A percentile compares a stretch with the other conserved stretches of the same genome.
Evolutionary conservation across 1,284 basidiomycete species (phyloP).

Genomic region (Boletus subluridellus): DNA sequence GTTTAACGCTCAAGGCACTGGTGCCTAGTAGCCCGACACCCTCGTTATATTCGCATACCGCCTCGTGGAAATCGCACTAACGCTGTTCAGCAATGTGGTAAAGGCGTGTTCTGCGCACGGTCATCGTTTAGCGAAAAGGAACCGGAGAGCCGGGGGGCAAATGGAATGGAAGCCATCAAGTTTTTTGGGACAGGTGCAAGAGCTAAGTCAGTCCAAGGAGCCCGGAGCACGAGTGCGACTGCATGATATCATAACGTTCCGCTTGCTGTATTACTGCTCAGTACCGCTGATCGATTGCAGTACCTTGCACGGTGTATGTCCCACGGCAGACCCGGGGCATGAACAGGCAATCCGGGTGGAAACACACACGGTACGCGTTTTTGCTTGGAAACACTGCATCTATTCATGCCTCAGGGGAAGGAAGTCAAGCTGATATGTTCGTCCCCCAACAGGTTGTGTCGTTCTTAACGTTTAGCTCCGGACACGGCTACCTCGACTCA

Average conservation of each 20-base stretch:
- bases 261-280: neutral
- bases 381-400: slow-evolving; percentile 23
- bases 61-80: slow-evolving; percentile 17
- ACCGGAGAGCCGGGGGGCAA: slow-evolving; percentile 8
- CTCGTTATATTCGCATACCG: slow-evolving; percentile 19
- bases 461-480: slow-evolving; percentile 9
- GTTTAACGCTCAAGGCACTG: slow-evolving; percentile 10
- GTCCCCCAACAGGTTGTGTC: neutral
- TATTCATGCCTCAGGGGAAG: slow-evolving; percentile 6
- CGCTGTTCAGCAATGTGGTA: slow-evolving; percentile 13
- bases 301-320: slow-evolving; percentile 1
- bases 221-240: neutral
- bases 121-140: slow-evolving; percentile 20
- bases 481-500: slow-evolving; percentile 21
- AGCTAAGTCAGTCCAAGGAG: neutral
- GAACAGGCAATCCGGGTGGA: slow-evolving; percentile 22
- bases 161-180: slow-evolving; percentile 6
- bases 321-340: slow-evolving; percentile 3
- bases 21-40: slow-evolving; percentile 1
- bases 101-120: slow-evolving; percentile 19
- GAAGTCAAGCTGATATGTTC: slow-evolving; percentile 7
- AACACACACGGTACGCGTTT: slow-evolving; percentile 15
- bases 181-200: slow-evolving; percentile 2
- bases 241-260: slow-evolving; percentile 6
- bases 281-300: slow-evolving; percentile 5